Percentiles rank a stretch among this genome's conserved stretches.
These are phyloP conservation scores for Irpex sp. DNA, from an alignment of 1,284 basidiomycete species.

Conservation along the genomic window DNA sequence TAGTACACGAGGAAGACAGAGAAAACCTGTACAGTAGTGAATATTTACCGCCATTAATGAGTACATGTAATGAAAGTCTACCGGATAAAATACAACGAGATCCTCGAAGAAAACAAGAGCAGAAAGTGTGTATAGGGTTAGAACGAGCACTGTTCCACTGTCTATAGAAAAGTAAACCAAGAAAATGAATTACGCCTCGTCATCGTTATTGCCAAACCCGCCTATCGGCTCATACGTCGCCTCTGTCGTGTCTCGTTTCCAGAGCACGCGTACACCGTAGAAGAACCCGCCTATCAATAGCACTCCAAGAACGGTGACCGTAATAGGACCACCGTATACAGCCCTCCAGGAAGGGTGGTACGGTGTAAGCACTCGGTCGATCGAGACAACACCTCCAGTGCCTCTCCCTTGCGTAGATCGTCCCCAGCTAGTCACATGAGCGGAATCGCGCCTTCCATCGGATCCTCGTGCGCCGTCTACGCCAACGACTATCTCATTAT, in stretches of 20 bases:
- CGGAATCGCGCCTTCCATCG: constrained; percentile 69
- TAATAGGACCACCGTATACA: constrained; percentile 60
- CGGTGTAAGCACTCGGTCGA: constrained; percentile 82
- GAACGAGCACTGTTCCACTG: neutral
- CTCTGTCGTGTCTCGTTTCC: constrained; percentile 70
- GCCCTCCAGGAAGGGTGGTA: constrained; percentile 85
- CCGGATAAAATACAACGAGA: neutral
- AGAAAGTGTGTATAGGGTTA: neutral
- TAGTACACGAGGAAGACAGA: too few relatives aligned
- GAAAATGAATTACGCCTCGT: constrained; percentile 29
- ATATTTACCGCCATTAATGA: neutral
- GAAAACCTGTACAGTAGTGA: neutral
- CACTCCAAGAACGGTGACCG: constrained; percentile 55
- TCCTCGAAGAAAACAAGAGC: neutral
- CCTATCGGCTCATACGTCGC: constrained; percentile 84
- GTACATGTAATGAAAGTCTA: constrained; percentile 1
- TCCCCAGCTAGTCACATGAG: constrained; percentile 78
- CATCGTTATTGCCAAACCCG: constrained; percentile 66
- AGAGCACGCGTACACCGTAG: constrained; percentile 59
- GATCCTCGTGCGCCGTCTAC: constrained; percentile 86
- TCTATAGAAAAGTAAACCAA: neutral
- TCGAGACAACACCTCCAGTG: constrained; percentile 83
- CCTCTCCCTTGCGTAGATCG: constrained; percentile 70
- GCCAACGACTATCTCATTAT: constrained; percentile 47
- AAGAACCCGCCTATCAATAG: constrained; percentile 68